phyloP scores from a whole-genome alignment of 164 flowering plant genomes.

The Protea cynaroides region DNA sequence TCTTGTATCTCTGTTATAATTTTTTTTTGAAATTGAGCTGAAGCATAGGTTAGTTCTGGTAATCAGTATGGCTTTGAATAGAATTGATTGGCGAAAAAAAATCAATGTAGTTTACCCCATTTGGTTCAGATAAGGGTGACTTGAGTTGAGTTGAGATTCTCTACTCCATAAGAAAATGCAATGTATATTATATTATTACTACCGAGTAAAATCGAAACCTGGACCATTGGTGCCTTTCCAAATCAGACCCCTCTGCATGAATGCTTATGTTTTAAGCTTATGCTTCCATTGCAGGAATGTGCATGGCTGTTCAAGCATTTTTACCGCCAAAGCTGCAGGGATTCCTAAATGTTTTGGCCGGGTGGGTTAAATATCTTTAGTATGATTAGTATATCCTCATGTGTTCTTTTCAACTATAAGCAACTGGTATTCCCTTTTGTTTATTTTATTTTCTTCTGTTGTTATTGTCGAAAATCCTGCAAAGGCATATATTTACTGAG shows the following conservation, averaged over 20 bases:
- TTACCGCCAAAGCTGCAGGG: slow-evolving; percentile 54
- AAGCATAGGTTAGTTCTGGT: no score
- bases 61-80: no score
- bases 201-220: background rate
- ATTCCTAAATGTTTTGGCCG: slow-evolving; percentile 60
- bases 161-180: background rate
- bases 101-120: background rate
- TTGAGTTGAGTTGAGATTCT: background rate
- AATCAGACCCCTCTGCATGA: background rate
- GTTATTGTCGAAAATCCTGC: background rate
- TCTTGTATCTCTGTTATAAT: no score
- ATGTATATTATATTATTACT: background rate
- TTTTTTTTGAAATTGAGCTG: no score
- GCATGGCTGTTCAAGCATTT: slow-evolving; percentile 94
- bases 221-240: background rate
- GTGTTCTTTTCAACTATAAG: background rate
- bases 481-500: background rate
- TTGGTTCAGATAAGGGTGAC: background rate
- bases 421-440: background rate
- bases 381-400: background rate
- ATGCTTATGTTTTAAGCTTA: slow-evolving; percentile 2
- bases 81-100: no score
- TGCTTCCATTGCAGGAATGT: slow-evolving; percentile 63
- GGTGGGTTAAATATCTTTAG: slow-evolving; percentile 37
- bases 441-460: no score